Evolutionary conservation across 2,329 filamentous ascomycete genomes (phyloP), one percentile per base, ranked within the genome.

Genomic region (Cytospora piceae): DNA sequence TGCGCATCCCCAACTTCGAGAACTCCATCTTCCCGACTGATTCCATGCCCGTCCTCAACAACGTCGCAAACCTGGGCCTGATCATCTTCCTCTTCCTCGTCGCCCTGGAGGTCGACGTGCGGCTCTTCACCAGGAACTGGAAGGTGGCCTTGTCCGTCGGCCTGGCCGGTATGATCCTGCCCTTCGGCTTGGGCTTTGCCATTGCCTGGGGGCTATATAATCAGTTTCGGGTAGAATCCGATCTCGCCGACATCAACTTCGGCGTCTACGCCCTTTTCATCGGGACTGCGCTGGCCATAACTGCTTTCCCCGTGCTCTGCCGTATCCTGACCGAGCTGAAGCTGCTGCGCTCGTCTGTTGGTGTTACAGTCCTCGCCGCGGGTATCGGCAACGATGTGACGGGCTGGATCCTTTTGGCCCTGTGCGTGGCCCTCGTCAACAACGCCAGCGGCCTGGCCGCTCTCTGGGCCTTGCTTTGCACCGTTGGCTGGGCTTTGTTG

Each of bases 401-500:
- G 4, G 92, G 92, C 65, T 98, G 94, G 94, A 90, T 97, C 70
- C 82, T 98, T 20, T 87, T 98, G 29, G 94, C 94, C 0, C 88
- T 98, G 32, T 97, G 94, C 71, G 94, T 98, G 39, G 92, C 94
- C 0, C 84, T 98, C 31, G 94, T 97, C 72, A 98, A 98, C 74
- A 93, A 94, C 34, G 88, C 88, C 20, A 90, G 85, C 54, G 94
- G 94, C 0, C 76, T 98, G 24, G 89, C 92, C 0, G 93, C 94
- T 0, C 83, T 98, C 0, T 98, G 88, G 78, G 93, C 97, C 7
- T 79, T 98, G 7, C 83, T 98, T 15, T 87, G 89, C 29, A 88
- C 87, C 58, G 78, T 90, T 20, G 94, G 86, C 51, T 98, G 90
- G 79, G 84, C 90, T 24, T 74, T 97, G 0, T 90, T 97, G 72